Conservation (phyloP, 1,284 basidiomycete species). For the Marasmius sp. region DNA sequence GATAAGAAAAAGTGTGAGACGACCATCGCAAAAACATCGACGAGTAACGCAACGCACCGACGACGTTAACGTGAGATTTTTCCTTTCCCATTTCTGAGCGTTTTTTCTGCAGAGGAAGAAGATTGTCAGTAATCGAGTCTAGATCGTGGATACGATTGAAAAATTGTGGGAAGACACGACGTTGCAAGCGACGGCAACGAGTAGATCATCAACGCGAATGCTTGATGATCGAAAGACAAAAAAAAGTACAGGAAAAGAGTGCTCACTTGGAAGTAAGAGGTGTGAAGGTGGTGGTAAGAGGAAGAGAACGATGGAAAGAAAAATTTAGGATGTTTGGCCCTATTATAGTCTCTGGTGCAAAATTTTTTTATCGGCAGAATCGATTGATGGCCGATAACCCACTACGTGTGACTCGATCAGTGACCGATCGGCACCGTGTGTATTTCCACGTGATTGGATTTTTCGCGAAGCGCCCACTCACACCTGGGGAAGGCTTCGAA, state of each 20-base stretch:
- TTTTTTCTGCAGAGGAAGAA: conserved; percentile 34
- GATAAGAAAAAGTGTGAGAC: conserved; percentile 25
- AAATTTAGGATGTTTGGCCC: conserved; percentile 47
- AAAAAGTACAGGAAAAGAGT: conserved; percentile 23
- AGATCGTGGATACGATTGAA: not conserved
- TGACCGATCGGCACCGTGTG: conserved; percentile 24
- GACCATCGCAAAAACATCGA: conserved; percentile 8
- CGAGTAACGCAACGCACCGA: conserved; percentile 61
- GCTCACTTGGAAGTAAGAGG: conserved; percentile 46
- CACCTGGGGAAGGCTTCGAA: no score
- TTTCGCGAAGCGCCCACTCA: not conserved
- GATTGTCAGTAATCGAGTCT: not conserved
- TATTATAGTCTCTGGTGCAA: conserved; percentile 51
- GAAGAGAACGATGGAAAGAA: conserved; percentile 39
- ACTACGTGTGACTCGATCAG: conserved; percentile 28
- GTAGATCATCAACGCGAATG: conserved; percentile 1
- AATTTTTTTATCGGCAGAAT: conserved; percentile 43
- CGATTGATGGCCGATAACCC: conserved; percentile 50
- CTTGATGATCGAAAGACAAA: conserved; percentile 9
- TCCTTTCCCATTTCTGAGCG: conserved; percentile 85
- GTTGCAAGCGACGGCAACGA: not conserved
- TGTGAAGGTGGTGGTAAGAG: conserved; percentile 51
- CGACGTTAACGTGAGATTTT: conserved; percentile 88
- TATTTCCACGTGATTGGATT: not conserved
- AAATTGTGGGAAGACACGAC: not conserved